Evolutionary conservation across 2,329 filamentous ascomycete genomes (phyloP).

Genomic region (Paradendryphiella salina): DNA sequence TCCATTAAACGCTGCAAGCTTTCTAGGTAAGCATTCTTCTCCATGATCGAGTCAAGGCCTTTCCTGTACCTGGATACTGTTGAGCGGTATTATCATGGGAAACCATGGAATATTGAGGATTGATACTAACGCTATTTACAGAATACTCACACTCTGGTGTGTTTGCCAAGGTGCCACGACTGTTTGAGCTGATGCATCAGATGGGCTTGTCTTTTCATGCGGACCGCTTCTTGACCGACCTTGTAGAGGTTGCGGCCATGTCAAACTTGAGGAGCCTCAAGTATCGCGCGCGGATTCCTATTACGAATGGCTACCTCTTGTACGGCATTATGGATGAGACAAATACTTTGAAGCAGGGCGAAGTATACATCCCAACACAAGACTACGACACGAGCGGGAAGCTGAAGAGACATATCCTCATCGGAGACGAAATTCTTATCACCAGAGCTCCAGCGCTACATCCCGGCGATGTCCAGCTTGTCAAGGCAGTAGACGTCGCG

Average conservation of each 20-base stretch:
- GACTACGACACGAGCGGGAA: slow-evolving; percentile 36
- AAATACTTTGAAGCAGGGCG: slow-evolving; percentile 63
- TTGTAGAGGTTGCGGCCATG: slow-evolving; percentile 72
- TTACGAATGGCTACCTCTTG: slow-evolving; percentile 71
- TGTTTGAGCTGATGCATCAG: slow-evolving; percentile 63
- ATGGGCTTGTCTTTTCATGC: slow-evolving; percentile 66
- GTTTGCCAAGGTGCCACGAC: slow-evolving; percentile 61
- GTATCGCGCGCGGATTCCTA: slow-evolving; percentile 74
- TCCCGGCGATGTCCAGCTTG: slow-evolving; percentile 76
- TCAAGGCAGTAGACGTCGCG: slow-evolving; percentile 63
- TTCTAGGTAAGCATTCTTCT: slow-evolving; percentile 52
- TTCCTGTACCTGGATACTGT: background rate
- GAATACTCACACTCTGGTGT: slow-evolving; percentile 64
- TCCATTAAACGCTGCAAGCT: slow-evolving; percentile 65
- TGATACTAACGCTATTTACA: slow-evolving; percentile 4
- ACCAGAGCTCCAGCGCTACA: slow-evolving; percentile 82
- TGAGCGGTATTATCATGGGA: no score
- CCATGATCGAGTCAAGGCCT: background rate
- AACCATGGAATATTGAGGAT: background rate
- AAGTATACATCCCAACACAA: slow-evolving; percentile 69
- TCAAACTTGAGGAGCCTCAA: slow-evolving; percentile 73
- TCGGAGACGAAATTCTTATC: slow-evolving; percentile 58
- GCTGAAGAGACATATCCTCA: slow-evolving; percentile 15
- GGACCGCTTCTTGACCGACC: slow-evolving; percentile 70
- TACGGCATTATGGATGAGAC: slow-evolving; percentile 87